A percentile compares a stretch with the other conserved stretches of the same genome.
phyloP scores from a whole-genome alignment of 257 asterid genomes.

The Scutellaria baicalensis region DNA sequence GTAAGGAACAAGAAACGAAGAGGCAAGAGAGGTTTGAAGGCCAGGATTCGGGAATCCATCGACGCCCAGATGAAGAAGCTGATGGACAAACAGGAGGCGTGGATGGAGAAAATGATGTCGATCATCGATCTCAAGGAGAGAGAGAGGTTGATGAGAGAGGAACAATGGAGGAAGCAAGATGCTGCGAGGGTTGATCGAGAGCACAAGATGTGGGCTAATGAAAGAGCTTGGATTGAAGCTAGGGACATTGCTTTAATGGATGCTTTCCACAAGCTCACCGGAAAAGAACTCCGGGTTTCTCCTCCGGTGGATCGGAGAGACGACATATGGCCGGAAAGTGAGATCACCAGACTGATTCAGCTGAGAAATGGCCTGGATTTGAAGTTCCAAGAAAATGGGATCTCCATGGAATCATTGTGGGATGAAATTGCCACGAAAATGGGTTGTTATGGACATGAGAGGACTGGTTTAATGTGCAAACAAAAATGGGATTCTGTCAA shows the following conservation, averaged over 20 bases:
- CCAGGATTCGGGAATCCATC: conserved; percentile 56
- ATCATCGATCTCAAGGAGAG: conserved; percentile 59
- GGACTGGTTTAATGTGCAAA: conserved; percentile 37
- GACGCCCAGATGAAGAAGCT: conserved; percentile 59
- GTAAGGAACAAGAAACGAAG: conserved; percentile 33
- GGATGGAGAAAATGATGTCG: conserved; percentile 73
- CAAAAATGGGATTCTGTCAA: conserved; percentile 48
- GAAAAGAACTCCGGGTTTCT: conserved; percentile 15
- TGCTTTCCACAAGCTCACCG: conserved; percentile 40
- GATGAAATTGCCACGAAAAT: conserved; percentile 47
- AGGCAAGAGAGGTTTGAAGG: conserved; percentile 45
- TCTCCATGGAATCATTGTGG: conserved; percentile 35
- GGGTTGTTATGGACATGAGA: conserved; percentile 44
- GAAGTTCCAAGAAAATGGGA: conserved; percentile 25
- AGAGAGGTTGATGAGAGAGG: conserved; percentile 61
- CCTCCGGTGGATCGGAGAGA: neutral
- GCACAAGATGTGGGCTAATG: conserved; percentile 65
- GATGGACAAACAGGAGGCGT: conserved; percentile 69
- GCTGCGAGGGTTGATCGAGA: conserved; percentile 54
- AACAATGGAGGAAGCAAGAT: conserved; percentile 75
- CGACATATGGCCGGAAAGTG: conserved; percentile 37
- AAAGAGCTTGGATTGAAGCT: conserved; percentile 71
- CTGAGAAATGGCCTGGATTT: conserved; percentile 37
- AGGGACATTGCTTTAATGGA: conserved; percentile 58
- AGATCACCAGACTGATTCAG: conserved; percentile 36